These are phyloP conservation scores for Geotrichum aggregatum DNA, from an alignment of 1,139 yeast genomes.

Conservation along the genomic window DNA sequence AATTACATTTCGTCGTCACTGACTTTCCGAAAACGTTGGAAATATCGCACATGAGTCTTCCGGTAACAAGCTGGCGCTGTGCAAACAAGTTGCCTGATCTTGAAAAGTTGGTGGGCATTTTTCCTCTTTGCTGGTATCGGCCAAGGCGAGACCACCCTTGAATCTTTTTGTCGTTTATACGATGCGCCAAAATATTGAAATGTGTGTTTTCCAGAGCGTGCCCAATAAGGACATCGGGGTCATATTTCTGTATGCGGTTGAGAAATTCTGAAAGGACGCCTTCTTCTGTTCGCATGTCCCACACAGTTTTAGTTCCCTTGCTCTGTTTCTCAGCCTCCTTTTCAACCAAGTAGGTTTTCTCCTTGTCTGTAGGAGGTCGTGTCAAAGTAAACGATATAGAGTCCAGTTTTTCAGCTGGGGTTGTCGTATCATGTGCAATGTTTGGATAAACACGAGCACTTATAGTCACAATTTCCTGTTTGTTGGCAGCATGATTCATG, in stretches of 20 bases:
- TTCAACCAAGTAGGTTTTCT: conserved; percentile 72
- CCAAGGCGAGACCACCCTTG: conserved; percentile 82
- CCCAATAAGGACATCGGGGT: conserved; percentile 89
- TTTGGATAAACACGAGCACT: conserved; percentile 57
- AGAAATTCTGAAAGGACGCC: conserved; percentile 62
- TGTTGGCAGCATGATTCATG: conserved; percentile 64
- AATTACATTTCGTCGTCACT: conserved; percentile 82
- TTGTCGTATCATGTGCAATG: conserved; percentile 59
- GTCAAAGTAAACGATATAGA: conserved; percentile 54
- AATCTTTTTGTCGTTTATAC: conserved; percentile 71
- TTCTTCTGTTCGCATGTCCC: conserved; percentile 56
- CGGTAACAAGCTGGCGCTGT: conserved; percentile 66
- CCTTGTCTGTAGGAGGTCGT: conserved; percentile 54
- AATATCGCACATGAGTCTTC: conserved; percentile 86
- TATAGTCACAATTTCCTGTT: conserved; percentile 83
- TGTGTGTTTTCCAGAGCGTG: conserved; percentile 79
- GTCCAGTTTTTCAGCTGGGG: conserved; percentile 35
- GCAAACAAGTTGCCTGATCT: conserved; percentile 47
- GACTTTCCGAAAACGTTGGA: conserved; percentile 96
- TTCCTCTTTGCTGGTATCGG: conserved; percentile 54
- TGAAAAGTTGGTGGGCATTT: conserved; percentile 64
- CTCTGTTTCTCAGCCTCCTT: conserved; percentile 36
- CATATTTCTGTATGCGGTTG: conserved; percentile 64
- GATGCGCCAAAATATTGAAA: conserved; percentile 72
- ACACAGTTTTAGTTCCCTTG: conserved; percentile 21